Percentiles rank a stretch among this genome's conserved stretches.
These are phyloP conservation scores for Saturnispora hagleri DNA, from an alignment of 805 yeast species.

Conservation along the genomic window DNA sequence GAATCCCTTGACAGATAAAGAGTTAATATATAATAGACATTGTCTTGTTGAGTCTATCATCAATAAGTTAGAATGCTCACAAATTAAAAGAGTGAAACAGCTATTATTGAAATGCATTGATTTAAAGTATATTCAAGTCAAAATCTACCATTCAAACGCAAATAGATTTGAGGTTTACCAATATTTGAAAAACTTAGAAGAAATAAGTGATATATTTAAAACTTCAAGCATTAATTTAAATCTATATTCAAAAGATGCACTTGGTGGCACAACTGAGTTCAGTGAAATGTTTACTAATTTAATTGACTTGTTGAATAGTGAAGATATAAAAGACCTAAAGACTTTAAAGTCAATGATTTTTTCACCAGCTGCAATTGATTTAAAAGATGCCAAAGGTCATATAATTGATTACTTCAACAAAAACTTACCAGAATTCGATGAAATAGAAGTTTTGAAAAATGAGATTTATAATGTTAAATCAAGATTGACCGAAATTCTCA, in stretches of 20 bases:
- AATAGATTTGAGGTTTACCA: slow-evolving; percentile 51
- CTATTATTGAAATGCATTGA: slow-evolving; percentile 36
- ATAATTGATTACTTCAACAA: slow-evolving; percentile 32
- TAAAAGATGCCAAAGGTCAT: slow-evolving; percentile 30
- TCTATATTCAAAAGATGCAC: slow-evolving; percentile 14
- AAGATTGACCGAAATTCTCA: slow-evolving; percentile 46
- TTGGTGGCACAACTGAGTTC: slow-evolving; percentile 13
- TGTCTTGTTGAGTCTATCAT: slow-evolving; percentile 49
- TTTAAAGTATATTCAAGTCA: slow-evolving; percentile 46
- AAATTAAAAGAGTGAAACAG: slow-evolving; percentile 23
- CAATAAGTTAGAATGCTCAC: slow-evolving; percentile 30
- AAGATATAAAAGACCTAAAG: slow-evolving; percentile 21
- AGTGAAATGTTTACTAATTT: neutral
- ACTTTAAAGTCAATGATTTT: slow-evolving; percentile 42
- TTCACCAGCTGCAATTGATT: slow-evolving; percentile 42
- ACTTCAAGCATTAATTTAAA: slow-evolving; percentile 2
- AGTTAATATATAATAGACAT: slow-evolving; percentile 48
- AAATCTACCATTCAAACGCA: slow-evolving; percentile 50
- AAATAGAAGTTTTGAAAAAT: slow-evolving; percentile 31
- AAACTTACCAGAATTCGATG: slow-evolving; percentile 31
- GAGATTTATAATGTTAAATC: slow-evolving; percentile 36
- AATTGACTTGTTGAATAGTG: slow-evolving; percentile 3
- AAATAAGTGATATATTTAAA: slow-evolving; percentile 27
- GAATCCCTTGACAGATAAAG: slow-evolving; percentile 52
- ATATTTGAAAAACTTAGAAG: slow-evolving; percentile 39